A percentile compares a stretch with the other conserved stretches of the same genome.
phyloP scores from a whole-genome alignment of 2,329 filamentous ascomycete genomes.

The Didymella arachidicola region DNA sequence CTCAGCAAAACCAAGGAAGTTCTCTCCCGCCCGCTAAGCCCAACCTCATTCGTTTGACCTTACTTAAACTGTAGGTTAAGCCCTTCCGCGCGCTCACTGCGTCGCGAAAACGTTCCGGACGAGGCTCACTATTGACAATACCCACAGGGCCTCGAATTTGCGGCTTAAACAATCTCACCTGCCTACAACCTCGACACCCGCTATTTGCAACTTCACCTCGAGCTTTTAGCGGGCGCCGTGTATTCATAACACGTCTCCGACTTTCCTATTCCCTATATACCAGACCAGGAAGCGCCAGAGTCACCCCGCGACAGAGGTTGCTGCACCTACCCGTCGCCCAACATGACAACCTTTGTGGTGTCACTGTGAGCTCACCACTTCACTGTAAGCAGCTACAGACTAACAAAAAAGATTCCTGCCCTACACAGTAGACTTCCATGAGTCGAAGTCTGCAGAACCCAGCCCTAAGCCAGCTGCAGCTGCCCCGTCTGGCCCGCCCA shows the following conservation, averaged over 20 bases:
- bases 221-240: conserved; percentile 8
- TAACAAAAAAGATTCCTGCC: conserved; percentile 75
- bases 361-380: conserved; percentile 59
- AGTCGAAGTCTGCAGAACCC: conserved; percentile 54
- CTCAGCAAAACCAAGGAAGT: conserved; percentile 26
- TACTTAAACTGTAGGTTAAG: conserved; percentile 20
- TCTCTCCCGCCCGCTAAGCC: conserved; percentile 18
- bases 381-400: conserved; percentile 3
- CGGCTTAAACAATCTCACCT: background rate
- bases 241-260: conserved; percentile 2
- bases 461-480: conserved; percentile 28
- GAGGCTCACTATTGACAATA: conserved; percentile 12
- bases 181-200: conserved; percentile 10
- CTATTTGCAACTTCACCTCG: conserved; percentile 11
- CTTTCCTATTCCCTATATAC: conserved; percentile 8
- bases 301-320: conserved; percentile 14
- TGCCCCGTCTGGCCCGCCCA: conserved; percentile 34
- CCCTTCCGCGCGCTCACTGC: conserved; percentile 11
- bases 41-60: conserved; percentile 17
- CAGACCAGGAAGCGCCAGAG: conserved; percentile 16
- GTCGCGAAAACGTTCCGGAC: conserved; percentile 11
- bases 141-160: conserved; percentile 18
- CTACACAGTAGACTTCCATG: conserved; percentile 85
- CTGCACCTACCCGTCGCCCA: conserved; percentile 23
- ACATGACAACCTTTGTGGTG: conserved; percentile 67